These are phyloP conservation scores for Casaregolazyma lundiana DNA, from an alignment of 1,139 yeast genomes.

Conservation along the genomic window DNA sequence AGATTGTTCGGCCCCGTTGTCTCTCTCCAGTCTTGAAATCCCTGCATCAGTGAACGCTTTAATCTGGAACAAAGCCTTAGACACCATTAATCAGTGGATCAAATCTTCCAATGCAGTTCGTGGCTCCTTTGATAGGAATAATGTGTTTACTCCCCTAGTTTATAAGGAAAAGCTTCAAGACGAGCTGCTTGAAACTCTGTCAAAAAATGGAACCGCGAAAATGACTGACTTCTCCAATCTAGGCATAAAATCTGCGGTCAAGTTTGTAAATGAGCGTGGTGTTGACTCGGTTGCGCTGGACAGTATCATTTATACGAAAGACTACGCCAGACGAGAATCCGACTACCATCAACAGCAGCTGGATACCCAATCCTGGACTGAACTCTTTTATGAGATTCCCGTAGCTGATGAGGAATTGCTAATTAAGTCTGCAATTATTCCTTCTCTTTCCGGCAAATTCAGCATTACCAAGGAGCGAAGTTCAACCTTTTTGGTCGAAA, in stretches of 20 bases:
- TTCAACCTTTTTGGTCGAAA: neutral
- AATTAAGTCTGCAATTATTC: constrained; percentile 4
- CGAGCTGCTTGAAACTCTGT: constrained; percentile 11
- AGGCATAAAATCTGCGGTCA: constrained; percentile 4
- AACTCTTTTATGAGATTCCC: constrained; percentile 4
- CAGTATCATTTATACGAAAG: constrained; percentile 1
- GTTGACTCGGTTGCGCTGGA: neutral
- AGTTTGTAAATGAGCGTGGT: neutral
- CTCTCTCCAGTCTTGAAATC: constrained; percentile 4
- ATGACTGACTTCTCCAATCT: constrained; percentile 3
- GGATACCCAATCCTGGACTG: constrained; percentile 1
- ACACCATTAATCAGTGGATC: constrained; percentile 9
- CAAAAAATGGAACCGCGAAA: constrained; percentile 13
- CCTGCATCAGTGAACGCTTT: constrained; percentile 9
- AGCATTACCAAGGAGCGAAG: constrained; percentile 1
- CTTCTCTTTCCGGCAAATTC: constrained; percentile 2
- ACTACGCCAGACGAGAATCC: neutral
- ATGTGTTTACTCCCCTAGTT: constrained; percentile 16
- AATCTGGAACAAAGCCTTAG: constrained; percentile 8
- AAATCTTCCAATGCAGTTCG: constrained; percentile 6
- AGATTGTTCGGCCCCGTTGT: constrained; percentile 3
- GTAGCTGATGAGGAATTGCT: constrained; percentile 7
- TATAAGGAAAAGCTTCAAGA: constrained; percentile 11
- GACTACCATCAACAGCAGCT: constrained; percentile 1
- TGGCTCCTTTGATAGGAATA: constrained; percentile 17